Evolutionary conservation across 179 eudicot genomes (phyloP), one percentile per base, ranked within the genome.

Genomic region (Carnegiea gigantea): DNA sequence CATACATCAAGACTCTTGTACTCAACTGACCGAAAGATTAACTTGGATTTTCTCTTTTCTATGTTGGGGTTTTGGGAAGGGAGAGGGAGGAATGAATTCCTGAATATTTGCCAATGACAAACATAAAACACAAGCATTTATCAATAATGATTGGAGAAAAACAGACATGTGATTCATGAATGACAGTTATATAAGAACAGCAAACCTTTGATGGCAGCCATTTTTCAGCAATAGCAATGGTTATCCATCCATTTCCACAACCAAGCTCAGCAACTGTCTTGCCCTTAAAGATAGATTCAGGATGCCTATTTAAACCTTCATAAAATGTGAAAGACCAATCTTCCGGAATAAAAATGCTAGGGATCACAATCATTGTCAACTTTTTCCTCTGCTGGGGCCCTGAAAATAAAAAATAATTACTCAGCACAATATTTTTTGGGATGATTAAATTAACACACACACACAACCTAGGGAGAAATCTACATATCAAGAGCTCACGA

Each of bases 241-340:
- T 90, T 84, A 96, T 96, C 99, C 99, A 96, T 86, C 99, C 99
- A 86, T 96, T 96, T 82, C 99, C 99, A 85, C 99, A 96, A 72
- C 99, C 99, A 89, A 96, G 96, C 91, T 96, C 99, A 60, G 98
- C 90, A 54, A 96, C 91, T 76, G 92, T 87, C 87, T 84, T 96
- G 84, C 93, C 99, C 85, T 90, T 94, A 85, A 92, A 96, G 78
- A 96, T 92, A 84, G 98, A 89, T 82, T 93, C 97, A 23, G 99
- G 97, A 86, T 93, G 95, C 88, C 99, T 91, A 87, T 96, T 96
- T 77, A 96, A 84, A 72, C 99, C 99, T 88, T 96, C 99, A 81
- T 94, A 96, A 80, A 96, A 96, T 13, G 99, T 96, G 86, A 92
- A 96, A 75, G 99, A 96, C 99, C 99, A 96, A 84, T 96, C 97